Evolutionary conservation across 345 rosid species (phyloP), one percentile per base, ranked within the genome.

Genomic region (Hibiscus syriacus): DNA sequence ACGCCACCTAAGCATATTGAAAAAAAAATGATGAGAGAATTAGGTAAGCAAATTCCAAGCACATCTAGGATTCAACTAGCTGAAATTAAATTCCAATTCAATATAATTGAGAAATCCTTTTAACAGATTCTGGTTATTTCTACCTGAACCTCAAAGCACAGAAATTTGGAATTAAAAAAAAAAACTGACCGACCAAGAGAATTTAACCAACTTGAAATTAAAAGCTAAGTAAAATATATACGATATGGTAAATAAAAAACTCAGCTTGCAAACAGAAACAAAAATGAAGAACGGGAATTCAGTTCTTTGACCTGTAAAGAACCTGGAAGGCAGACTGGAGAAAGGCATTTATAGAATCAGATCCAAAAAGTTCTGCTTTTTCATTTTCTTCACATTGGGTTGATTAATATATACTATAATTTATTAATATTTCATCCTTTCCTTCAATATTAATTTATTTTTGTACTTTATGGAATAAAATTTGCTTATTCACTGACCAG

Each of bases 281-380:
- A n/a, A n/a, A n/a, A n/a, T n/a, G n/a, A n/a, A n/a, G n/a, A n/a
- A n/a, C n/a, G n/a, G n/a, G 73, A n/a, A n/a, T n/a, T n/a, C n/a
- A n/a, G n/a, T n/a, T n/a, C n/a, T n/a, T n/a, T n/a, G n/a, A 79
- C n/a, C 57, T 67, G 75, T 45, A 90, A 86, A 87, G 85, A 83
- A 74, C 76, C 81, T 90, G 32, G 98, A 93, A 76, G 57, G 60
- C n/a, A 70, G 83, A 56, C 78, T 93, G 49, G 98, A 93, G 82
- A 93, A 86, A 83, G 93, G 96, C 14, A 84, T 93, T 67, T 72
- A 81, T 67, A 85, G 96, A 70, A n/a, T n/a, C n/a, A n/a, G 98
- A 30, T 84, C 97, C 38, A 93, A 90, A 73, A 93, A 90, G 94
- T 90, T 46, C n/a, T n/a, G n/a, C n/a, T n/a, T 46, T 46, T n/a